Evolutionary conservation across 495 filamentous ascomycete genomes (phyloP).

Genomic region (Copromyces sp.): DNA sequence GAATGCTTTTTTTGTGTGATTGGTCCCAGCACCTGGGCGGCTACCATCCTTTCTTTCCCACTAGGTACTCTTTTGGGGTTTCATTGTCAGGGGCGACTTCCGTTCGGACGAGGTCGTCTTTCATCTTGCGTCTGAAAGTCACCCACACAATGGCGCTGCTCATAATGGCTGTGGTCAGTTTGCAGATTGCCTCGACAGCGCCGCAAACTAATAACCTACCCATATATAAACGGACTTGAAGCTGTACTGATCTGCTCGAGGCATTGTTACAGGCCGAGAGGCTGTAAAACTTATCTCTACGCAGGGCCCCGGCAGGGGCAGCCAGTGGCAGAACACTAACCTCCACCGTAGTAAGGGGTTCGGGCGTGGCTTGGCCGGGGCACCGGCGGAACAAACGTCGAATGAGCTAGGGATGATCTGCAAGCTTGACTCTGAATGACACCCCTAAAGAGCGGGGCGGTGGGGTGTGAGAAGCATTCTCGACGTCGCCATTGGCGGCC

Average conservation of each 20-base stretch:
- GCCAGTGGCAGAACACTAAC: not conserved
- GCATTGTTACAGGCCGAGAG: not conserved
- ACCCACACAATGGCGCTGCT: not conserved
- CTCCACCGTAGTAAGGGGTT: not conserved
- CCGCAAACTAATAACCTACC: not conserved
- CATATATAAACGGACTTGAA: not conserved
- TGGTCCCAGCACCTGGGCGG: not conserved
- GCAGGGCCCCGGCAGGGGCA: not conserved
- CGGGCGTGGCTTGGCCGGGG: not conserved
- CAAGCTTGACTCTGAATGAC: not conserved
- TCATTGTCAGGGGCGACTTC: not conserved
- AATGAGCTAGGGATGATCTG: not conserved
- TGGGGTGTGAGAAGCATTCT: not conserved
- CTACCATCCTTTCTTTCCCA: not conserved
- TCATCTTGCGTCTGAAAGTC: not conserved
- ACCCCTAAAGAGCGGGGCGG: not conserved
- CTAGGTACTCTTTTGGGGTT: not conserved
- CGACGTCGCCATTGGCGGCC: not conserved
- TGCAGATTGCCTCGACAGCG: not conserved
- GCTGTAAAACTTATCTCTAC: not conserved
- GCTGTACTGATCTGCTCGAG: not conserved
- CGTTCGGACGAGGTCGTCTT: not conserved
- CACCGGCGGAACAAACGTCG: not conserved
- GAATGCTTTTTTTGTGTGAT: not conserved
- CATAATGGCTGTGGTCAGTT: not conserved